These are phyloP conservation scores for Ophiostoma novo-ulmi DNA, from an alignment of 2,329 filamentous ascomycete genomes.

Conservation along the genomic window DNA sequence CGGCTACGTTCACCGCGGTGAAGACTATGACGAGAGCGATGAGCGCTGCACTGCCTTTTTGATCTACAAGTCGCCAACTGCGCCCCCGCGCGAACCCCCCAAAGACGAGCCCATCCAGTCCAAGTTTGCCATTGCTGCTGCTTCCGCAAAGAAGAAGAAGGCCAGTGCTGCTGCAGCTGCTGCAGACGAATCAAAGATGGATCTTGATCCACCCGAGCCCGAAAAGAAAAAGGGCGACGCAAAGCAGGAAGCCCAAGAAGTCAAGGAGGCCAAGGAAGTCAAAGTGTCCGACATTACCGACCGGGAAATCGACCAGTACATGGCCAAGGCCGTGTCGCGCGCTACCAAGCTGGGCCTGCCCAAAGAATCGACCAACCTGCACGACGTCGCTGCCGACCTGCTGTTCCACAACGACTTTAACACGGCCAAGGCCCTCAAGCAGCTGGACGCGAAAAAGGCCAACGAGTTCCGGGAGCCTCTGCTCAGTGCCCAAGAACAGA, in stretches of 20 bases:
- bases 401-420: conserved; percentile 70
- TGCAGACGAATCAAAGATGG: conserved; percentile 21
- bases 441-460: conserved; percentile 62
- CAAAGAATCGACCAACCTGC: conserved; percentile 74
- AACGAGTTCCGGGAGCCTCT: conserved; percentile 79
- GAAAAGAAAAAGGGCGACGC: conserved; percentile 10
- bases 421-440: conserved; percentile 62
- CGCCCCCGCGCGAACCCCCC: neutral
- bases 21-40: conserved; percentile 67
- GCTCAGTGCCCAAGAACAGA: conserved; percentile 69
- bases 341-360: conserved; percentile 65
- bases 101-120: conserved; percentile 8
- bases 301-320: conserved; percentile 68
- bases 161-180: neutral
- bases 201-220: conserved; percentile 19
- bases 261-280: conserved; percentile 34
- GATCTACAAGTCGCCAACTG: conserved; percentile 67
- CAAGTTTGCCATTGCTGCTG: neutral
- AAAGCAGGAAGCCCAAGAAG: conserved; percentile 33
- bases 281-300: conserved; percentile 39
- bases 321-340: conserved; percentile 61
- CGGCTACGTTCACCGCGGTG: conserved; percentile 79
- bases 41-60: conserved; percentile 68
- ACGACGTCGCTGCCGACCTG: conserved; percentile 74
- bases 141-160: conserved; percentile 11